Conservation (phyloP, 345 rosid genomes). For the Schrenkiella parvula region DNA sequence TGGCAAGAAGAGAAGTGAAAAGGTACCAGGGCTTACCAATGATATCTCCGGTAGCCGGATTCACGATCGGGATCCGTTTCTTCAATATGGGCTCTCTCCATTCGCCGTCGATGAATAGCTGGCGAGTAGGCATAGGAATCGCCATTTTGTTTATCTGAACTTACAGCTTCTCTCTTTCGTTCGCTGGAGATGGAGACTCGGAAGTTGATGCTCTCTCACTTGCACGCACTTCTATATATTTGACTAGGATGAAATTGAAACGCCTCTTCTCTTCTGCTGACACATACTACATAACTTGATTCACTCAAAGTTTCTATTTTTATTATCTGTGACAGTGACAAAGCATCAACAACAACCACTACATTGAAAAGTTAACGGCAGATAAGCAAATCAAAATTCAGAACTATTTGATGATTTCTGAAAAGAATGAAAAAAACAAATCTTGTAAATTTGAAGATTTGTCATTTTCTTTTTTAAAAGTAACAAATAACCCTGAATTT, state of each 20-base stretch:
- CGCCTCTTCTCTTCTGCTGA: background rate
- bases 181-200: background rate
- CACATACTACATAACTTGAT: background rate
- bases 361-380: background rate
- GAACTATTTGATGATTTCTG: background rate
- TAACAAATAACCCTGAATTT: background rate
- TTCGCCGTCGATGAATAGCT: conserved; percentile 77
- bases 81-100: conserved; percentile 79
- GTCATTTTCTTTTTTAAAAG: background rate
- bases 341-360: background rate
- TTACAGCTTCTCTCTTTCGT: background rate
- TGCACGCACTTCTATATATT: background rate
- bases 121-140: conserved; percentile 48
- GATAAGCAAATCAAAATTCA: background rate
- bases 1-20: background rate
- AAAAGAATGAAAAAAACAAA: no score
- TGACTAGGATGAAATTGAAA: background rate
- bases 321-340: background rate
- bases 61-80: conserved; percentile 69
- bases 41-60: conserved; percentile 69
- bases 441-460: background rate
- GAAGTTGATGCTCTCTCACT: background rate
- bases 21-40: conserved; percentile 41
- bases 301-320: background rate
- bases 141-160: conserved; percentile 37